Evolutionary conservation across 2,329 filamentous ascomycete species (phyloP).

Genomic region (Epicoccum sorghinum): DNA sequence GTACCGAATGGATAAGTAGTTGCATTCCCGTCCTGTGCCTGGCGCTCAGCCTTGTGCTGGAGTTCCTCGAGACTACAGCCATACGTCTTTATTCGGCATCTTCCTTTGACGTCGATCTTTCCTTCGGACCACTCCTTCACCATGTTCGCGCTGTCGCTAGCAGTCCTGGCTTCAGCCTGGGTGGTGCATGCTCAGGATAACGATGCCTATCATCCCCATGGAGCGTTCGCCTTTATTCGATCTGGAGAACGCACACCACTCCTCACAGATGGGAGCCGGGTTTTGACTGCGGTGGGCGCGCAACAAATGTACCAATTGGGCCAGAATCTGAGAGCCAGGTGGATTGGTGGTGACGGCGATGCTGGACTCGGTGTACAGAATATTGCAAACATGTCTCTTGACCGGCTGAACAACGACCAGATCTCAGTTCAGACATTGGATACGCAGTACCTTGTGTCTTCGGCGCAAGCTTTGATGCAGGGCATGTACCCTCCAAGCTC

Average conservation of each 20-base stretch:
- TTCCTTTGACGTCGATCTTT: not conserved
- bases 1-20: conserved; percentile 23
- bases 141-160: conserved; percentile 37
- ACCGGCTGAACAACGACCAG: conserved; percentile 54
- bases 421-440: conserved; percentile 56
- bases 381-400: conserved; percentile 51
- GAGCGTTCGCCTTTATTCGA: conserved; percentile 60
- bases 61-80: conserved; percentile 1
- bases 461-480: conserved; percentile 67
- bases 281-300: conserved; percentile 62
- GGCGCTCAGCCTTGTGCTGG: conserved; percentile 12
- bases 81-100: conserved; percentile 1
- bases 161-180: conserved; percentile 31
- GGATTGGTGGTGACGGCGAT: conserved; percentile 48
- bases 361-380: conserved; percentile 31
- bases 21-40: conserved; percentile 8
- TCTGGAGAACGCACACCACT: conserved; percentile 62
- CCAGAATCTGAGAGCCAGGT: conserved; percentile 58
- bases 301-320: conserved; percentile 59
- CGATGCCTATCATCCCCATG: conserved; percentile 47
- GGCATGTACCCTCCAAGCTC: conserved; percentile 63
- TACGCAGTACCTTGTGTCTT: conserved; percentile 56
- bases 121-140: conserved; percentile 10
- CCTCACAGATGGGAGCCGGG: conserved; percentile 32
- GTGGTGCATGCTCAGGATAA: conserved; percentile 28